Evolutionary conservation across 176 grass and related monocot species (phyloP), one percentile per base, ranked within the genome.

Genomic region (Hyparrhenia diplandra): DNA sequence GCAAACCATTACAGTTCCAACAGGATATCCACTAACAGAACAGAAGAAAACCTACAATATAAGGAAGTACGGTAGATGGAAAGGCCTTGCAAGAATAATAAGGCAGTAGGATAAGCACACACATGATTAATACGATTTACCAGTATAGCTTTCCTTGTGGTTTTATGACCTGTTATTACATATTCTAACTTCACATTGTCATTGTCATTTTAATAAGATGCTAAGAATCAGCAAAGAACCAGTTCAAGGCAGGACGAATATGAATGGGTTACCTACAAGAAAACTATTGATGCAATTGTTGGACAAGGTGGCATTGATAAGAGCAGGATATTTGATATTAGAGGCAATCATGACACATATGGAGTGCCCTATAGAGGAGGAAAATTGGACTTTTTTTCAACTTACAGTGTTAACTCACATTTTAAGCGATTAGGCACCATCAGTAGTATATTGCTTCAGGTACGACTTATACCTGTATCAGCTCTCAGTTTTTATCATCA

Each of bases 321-420:
- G 69, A 78, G 43, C 35, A 88, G 87, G 76, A 92, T 97, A 87
- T 94, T 97, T 90, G 95, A 97, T 81, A 94, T 92, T 69, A 89
- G 95, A 94, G 95, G 92, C 49, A 97, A 97, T 90, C 95, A 97
- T 87, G 95, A 97, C 75, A 94, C 89, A 54, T 97, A 97, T 83
- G 95, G 95, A 85, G 88, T 97, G 84, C 92, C 95, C 23, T 70
- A 75, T 81, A 93, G 82, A 82, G 90, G 83, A 67, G 77, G 85
- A 21, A 27, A 92, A 42, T 80, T 92, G 67, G 94, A 92, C 66
- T 94, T 94, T 71, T 97, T 97, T 64, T 89, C 94, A 77, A 88
- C 81, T 75, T 88, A 94, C 74, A 92, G 92, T 46, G 85, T 97
- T 62, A 94, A 71, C 79, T 87, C 92, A 29, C 84, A 89, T 59